Base-by-base conservation (phyloP, 2,329 filamentous ascomycete genomes). In the Fusarium sulawesiense region DNA sequence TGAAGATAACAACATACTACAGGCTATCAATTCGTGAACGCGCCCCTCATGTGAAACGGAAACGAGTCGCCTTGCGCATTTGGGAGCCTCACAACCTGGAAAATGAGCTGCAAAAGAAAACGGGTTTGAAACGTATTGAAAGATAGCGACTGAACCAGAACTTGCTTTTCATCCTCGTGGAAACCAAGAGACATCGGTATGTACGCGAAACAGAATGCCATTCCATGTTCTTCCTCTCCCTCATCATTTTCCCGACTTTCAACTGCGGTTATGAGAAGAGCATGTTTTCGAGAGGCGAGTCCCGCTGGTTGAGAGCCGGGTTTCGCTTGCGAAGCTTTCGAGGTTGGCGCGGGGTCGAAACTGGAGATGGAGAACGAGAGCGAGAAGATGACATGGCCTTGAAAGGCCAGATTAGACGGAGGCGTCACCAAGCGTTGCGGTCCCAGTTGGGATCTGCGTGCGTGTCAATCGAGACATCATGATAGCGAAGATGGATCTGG, bases 371-470 rank as follows among this genome's bases (percentile, higher is more conserved):
- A 45, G 72, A 60, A 46, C 66, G 45, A 64, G 61, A 66, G 51
- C 51, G 51, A 50, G 68, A 57, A 32, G 73, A 70, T 37, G 73
- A 61, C 50, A 63, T 63, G 32, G 55, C 50, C 34, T 61, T 67
- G 37, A 72, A 69, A 50, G 73, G 64, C 67, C 71, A 75, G 54
- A 68, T 63, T 18, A 71, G 56, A 59, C 60, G 72, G 55, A 64
- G 60, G 59, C 70, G 74, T 89, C 86, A 96, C 93, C 93, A 96
- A 45, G 92, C 92, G 82, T 94, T 94, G 67, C 92, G 89, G 83
- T 97, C 94, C 94, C 94, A 97, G 83, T 93, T 93, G 21, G 92
- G 92, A 81, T 94, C 91, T 93, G 51, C 18, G 30, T 37, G 30
- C 47, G 50, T 60, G 48, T 56, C 29, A 66, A 48, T 46, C 61